Base-by-base conservation (phyloP, 805 yeast species). In the Pichia manshurica region DNA sequence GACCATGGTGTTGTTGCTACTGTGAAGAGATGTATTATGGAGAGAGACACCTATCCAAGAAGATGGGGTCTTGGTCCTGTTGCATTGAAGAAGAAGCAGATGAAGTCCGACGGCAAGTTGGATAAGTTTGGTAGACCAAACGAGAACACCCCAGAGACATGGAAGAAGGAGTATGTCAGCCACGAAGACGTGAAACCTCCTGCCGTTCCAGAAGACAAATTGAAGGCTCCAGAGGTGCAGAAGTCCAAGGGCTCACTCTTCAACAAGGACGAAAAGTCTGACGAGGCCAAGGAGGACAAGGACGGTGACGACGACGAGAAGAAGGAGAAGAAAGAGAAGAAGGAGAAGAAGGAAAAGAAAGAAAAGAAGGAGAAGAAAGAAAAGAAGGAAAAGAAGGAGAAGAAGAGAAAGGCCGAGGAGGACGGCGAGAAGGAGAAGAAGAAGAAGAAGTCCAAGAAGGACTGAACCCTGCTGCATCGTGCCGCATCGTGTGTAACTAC, bases 41-140 rank as follows among this genome's bases (percentile, higher is more conserved):
- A 93, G 75, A 84, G 99, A 75, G 99, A 93, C 69, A 81, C 96
- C 45, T 93, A 93, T 71, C 99, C 99, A 72, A 86, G 99, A 79
- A 84, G 97, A 79, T 93, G 99, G 99, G 99, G 99, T 53, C 74
- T 93, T 60, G 99, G 99, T 61, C 99, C 99, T 61, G 87, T 90
- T 66, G 98, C 99, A 52, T 88, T 87, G 71, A 89, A 89, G 84
- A 93, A 93, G 86, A 93, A 93, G 79, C 96, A 91, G 76, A 75
- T 93, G 78, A 91, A 90, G 79, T 85, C 95, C 46, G 96, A 86
- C 56, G 99, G 98, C 63, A 91, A 93, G 73, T 81, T 93, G 64
- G 99, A 93, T 76, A 87, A 91, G 72, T 93, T 72, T 64, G 99
- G 99, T 55, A 84, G 96, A 74, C 76, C 74, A 54, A 93, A 89